A percentile compares a stretch with the other conserved stretches of the same genome.
phyloP scores from a whole-genome alignment of 176 grass and related monocot species.

The Tillandsia fasciculata region DNA sequence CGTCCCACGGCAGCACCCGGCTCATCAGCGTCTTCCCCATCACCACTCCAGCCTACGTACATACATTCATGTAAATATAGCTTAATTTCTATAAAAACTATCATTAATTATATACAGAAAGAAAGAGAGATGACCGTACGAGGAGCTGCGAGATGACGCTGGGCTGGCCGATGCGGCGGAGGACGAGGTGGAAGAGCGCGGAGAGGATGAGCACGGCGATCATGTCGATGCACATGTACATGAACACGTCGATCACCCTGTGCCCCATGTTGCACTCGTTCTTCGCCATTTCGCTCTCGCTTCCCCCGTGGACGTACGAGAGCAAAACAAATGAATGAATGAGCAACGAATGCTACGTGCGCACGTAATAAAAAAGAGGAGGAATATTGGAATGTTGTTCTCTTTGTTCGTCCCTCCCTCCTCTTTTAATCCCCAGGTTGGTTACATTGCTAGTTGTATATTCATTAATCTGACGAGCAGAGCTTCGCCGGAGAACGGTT shows the following conservation, averaged over 20 bases:
- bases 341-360: too few relatives aligned
- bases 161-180: slow-evolving; percentile 49
- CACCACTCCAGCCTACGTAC: slow-evolving; percentile 40
- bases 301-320: too few relatives aligned
- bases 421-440: too few relatives aligned
- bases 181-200: slow-evolving; percentile 33
- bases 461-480: too few relatives aligned
- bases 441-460: too few relatives aligned
- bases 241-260: slow-evolving; percentile 11
- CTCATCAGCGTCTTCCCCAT: slow-evolving; percentile 34
- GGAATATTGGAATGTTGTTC: too few relatives aligned
- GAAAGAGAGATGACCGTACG: slow-evolving; percentile 10
- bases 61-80: not conserved
- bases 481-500: too few relatives aligned
- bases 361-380: too few relatives aligned
- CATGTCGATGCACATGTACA: slow-evolving; percentile 35
- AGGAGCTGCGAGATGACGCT: slow-evolving; percentile 56
- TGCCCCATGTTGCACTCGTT: not conserved
- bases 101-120: too few relatives aligned
- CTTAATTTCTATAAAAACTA: not conserved
- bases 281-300: not conserved
- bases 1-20: slow-evolving; percentile 8
- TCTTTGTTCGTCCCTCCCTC: too few relatives aligned
- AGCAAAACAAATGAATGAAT: too few relatives aligned
- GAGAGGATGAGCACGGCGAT: slow-evolving; percentile 33